phyloP scores from a whole-genome alignment of 2,329 filamentous ascomycete species.

The Phaeosphaeriaceae sp. region DNA sequence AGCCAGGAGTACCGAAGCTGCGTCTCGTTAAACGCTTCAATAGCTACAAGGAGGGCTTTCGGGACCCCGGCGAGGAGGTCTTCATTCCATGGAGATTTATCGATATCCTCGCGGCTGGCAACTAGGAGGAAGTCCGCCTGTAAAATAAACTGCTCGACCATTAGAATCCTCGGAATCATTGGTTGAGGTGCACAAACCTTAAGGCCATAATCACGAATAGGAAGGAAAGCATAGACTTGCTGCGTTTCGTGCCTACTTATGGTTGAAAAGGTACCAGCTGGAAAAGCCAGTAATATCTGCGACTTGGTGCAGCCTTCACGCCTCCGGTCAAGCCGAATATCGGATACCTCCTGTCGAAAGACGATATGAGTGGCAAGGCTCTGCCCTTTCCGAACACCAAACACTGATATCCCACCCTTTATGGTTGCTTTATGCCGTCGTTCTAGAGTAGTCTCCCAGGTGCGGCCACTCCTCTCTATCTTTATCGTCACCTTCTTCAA shows the following conservation, averaged over 20 bases:
- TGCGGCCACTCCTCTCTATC: too few species aligned
- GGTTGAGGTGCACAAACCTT: constrained; percentile 4
- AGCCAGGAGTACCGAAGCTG: not conserved
- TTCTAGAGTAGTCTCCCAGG: too few species aligned
- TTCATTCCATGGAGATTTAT: not conserved
- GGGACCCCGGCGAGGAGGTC: not conserved
- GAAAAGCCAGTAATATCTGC: constrained; percentile 6
- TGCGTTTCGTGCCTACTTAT: not conserved
- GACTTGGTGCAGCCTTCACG: not conserved
- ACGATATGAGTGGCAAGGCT: too few species aligned
- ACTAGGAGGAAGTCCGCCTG: constrained; percentile 10
- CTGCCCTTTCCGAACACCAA: too few species aligned
- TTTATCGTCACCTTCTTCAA: too few species aligned
- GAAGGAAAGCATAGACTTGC: constrained; percentile 8
- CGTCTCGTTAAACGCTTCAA: not conserved
- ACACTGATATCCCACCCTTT: too few species aligned
- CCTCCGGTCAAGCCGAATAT: too few species aligned
- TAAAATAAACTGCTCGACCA: constrained; percentile 6
- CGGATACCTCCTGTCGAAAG: too few species aligned
- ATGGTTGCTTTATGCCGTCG: too few species aligned
- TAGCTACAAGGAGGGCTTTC: not conserved
- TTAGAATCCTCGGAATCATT: not conserved
- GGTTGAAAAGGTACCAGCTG: not conserved
- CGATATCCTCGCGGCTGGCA: constrained; percentile 1
- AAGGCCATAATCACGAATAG: constrained; percentile 8